phyloP scores from a whole-genome alignment of 1,139 yeast genomes.

The Saccharomycopsis hybrid region DNA sequence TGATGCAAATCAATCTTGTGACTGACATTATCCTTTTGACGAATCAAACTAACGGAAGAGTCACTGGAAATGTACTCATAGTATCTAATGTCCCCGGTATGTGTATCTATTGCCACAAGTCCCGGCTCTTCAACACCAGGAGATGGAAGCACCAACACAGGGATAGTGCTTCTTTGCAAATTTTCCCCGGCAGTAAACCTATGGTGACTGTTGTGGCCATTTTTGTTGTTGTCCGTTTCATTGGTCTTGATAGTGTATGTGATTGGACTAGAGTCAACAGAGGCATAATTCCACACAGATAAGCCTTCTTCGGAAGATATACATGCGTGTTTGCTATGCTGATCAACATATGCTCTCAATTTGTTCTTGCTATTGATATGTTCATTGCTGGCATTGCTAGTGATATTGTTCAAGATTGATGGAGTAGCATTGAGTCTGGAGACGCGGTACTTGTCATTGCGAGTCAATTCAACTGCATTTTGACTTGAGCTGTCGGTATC shows the following conservation, averaged over 20 bases:
- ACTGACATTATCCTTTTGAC: slow-evolving; percentile 25
- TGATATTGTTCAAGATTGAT: slow-evolving; percentile 29
- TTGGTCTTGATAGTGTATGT: slow-evolving; percentile 27
- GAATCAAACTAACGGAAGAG: slow-evolving; percentile 1
- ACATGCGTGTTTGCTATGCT: slow-evolving; percentile 48
- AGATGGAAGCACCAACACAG: slow-evolving; percentile 60
- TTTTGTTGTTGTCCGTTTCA: no score
- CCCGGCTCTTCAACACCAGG: slow-evolving; percentile 67
- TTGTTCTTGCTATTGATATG: slow-evolving; percentile 19
- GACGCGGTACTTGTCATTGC: slow-evolving; percentile 54
- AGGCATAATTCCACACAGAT: slow-evolving; percentile 64
- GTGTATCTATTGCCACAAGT: slow-evolving; percentile 49
- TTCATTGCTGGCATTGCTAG: slow-evolving; percentile 16
- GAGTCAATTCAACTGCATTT: slow-evolving; percentile 44
- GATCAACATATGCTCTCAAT: slow-evolving; percentile 48
- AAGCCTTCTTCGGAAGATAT: slow-evolving; percentile 45
- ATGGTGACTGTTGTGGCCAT: no score
- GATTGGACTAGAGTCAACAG: slow-evolving; percentile 54
- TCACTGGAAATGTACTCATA: slow-evolving; percentile 49
- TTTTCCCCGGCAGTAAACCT: no score
- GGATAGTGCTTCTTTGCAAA: slow-evolving; percentile 29
- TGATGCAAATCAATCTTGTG: slow-evolving; percentile 34
- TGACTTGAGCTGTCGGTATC: background rate
- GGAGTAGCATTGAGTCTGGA: slow-evolving; percentile 57
- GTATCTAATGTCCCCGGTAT: slow-evolving; percentile 50